Evolutionary conservation across 192 early-diverging fungal genomes (phyloP).

Genomic region (Powellomyces hirtus): DNA sequence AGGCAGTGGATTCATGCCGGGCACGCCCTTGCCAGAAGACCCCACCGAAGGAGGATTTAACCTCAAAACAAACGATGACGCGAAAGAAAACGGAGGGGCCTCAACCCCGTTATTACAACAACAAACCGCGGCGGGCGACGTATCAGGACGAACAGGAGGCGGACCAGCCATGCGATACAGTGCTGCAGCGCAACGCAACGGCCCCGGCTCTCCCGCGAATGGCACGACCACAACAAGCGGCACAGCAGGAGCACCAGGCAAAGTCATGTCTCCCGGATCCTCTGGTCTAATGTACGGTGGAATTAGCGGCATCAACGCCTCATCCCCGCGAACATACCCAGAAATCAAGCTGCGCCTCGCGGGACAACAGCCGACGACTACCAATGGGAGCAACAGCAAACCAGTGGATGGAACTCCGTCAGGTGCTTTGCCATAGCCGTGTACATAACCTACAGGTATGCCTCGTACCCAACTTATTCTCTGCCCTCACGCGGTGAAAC

Average conservation of each 20-base stretch:
- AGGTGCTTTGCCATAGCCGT: too few relatives aligned
- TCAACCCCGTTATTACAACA: too few relatives aligned
- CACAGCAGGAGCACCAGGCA: not conserved
- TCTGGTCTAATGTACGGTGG: constrained; percentile 1
- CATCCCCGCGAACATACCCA: not conserved
- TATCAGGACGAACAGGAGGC: too few relatives aligned
- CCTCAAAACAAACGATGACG: not conserved
- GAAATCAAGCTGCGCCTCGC: constrained; percentile 16
- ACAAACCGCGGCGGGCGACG: not conserved
- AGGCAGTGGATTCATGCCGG: constrained; percentile 6
- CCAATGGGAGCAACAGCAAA: too few relatives aligned
- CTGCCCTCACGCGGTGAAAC: too few relatives aligned
- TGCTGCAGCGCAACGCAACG: not conserved
- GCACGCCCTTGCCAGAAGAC: constrained; percentile 1
- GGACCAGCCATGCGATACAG: constrained; percentile 4
- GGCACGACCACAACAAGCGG: too few relatives aligned
- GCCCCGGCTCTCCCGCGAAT: not conserved
- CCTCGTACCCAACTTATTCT: too few relatives aligned
- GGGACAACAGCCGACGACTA: too few relatives aligned
- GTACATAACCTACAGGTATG: too few relatives aligned
- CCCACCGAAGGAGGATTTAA: not conserved
- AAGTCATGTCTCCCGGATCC: not conserved
- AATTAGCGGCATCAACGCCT: constrained; percentile 13
- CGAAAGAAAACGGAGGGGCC: not conserved
- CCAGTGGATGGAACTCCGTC: too few relatives aligned